Conservation (phyloP, 164 flowering plant species). For the Euptelea pleiosperma region DNA sequence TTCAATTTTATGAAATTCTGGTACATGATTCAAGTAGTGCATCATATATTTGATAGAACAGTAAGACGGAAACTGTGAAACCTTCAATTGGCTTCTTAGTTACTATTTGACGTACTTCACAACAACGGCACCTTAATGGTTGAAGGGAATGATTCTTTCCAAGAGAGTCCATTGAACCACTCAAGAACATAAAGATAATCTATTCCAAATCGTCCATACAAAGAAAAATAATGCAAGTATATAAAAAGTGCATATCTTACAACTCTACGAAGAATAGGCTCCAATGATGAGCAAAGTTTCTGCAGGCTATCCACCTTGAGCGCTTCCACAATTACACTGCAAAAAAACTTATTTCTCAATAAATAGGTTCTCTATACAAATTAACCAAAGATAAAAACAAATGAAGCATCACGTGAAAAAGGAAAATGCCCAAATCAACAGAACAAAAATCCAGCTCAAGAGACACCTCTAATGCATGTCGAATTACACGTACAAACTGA, state of each 20-base stretch:
- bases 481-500: no score
- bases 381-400: background rate
- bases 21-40: no score
- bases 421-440: no score
- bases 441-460: no score
- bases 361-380: background rate
- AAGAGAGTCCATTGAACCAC: background rate
- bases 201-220: background rate
- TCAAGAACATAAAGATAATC: background rate
- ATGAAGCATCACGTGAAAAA: no score
- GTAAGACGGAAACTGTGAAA: no score
- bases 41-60: no score
- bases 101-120: background rate
- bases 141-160: background rate
- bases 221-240: slow-evolving; percentile 11
- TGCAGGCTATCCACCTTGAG: slow-evolving; percentile 94
- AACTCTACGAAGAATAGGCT: slow-evolving; percentile 96
- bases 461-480: no score
- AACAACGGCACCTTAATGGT: background rate
- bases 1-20: no score
- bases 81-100: background rate
- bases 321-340: slow-evolving; percentile 99
- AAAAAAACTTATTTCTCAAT: slow-evolving; percentile 19
- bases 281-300: slow-evolving; percentile 95
- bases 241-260: slow-evolving; percentile 46